A percentile compares a stretch with the other conserved stretches of the same genome.
Evolutionary conservation across 306 rosid genomes (phyloP).

Genomic region (Canavalia gladiata): DNA sequence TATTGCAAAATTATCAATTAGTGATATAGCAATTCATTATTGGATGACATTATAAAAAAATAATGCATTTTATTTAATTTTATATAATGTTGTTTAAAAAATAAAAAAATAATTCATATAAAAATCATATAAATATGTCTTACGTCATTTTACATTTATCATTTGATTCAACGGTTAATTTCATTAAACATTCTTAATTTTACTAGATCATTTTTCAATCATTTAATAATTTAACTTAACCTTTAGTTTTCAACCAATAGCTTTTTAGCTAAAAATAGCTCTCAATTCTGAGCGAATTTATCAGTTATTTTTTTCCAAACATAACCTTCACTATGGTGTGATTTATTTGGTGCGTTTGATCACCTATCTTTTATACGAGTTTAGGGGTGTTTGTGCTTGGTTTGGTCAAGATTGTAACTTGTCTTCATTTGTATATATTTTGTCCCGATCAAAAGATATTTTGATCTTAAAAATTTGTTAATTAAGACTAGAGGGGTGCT

Average conservation of each 20-base stretch:
- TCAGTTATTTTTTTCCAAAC: not conserved
- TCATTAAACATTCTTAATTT: not conserved
- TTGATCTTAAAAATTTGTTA: not conserved
- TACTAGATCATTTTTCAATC: too few species aligned
- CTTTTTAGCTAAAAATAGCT: not conserved
- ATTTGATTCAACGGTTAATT: not conserved
- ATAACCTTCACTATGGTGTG: not conserved
- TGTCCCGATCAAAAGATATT: not conserved
- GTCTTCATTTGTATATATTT: not conserved
- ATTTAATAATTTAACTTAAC: not conserved
- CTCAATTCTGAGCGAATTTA: not conserved
- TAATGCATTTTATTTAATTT: too few species aligned
- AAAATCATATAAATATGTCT: not conserved
- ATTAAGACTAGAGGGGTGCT: not conserved
- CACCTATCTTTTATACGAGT: not conserved
- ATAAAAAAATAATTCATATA: not conserved
- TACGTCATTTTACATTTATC: not conserved
- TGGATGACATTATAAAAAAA: too few species aligned
- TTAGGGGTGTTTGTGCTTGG: not conserved
- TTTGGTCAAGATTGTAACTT: conserved; percentile 7
- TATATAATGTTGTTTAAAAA: not conserved
- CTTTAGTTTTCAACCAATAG: not conserved
- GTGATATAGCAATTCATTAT: too few species aligned
- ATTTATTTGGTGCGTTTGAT: not conserved
- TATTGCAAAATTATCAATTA: too few species aligned